Evolutionary conservation across 1,284 basidiomycete genomes (phyloP).

Genomic region (Ceratobasidium sp.): DNA sequence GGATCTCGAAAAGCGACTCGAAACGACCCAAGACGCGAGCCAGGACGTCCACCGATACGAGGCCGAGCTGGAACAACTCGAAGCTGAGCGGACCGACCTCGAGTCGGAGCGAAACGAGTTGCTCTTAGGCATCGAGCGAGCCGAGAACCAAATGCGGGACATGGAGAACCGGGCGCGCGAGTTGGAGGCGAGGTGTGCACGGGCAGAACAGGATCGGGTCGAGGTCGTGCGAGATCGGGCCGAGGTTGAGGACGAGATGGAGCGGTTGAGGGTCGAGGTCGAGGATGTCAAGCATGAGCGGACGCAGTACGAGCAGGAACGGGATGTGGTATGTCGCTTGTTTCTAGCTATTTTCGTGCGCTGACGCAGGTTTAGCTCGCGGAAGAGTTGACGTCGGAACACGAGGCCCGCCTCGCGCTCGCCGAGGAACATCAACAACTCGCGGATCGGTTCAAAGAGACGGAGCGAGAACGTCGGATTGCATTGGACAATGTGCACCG

Average conservation of each 20-base stretch:
- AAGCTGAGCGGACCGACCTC: background rate
- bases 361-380: conserved; percentile 3
- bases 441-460: background rate
- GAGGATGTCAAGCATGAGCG: conserved; percentile 22
- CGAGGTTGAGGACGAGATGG: conserved; percentile 33
- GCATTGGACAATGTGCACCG: conserved; percentile 25
- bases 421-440: conserved; percentile 15
- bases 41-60: background rate
- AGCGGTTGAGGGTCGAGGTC: conserved; percentile 15
- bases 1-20: background rate
- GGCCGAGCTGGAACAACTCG: background rate
- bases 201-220: conserved; percentile 13
- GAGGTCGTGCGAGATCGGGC: conserved; percentile 21
- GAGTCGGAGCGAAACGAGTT: conserved; percentile 14
- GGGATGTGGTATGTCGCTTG: conserved; percentile 6
- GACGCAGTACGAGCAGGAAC: conserved; percentile 15
- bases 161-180: conserved; percentile 7
- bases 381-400: conserved; percentile 2
- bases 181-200: conserved; percentile 13
- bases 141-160: conserved; percentile 12
- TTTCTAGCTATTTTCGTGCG: background rate
- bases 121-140: conserved; percentile 1
- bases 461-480: conserved; percentile 4
- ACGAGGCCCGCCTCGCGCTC: conserved; percentile 11
- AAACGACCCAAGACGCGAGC: background rate